Base-by-base conservation (phyloP, 2,329 filamentous ascomycete genomes). In the Hymenoscyphus occultus region DNA sequence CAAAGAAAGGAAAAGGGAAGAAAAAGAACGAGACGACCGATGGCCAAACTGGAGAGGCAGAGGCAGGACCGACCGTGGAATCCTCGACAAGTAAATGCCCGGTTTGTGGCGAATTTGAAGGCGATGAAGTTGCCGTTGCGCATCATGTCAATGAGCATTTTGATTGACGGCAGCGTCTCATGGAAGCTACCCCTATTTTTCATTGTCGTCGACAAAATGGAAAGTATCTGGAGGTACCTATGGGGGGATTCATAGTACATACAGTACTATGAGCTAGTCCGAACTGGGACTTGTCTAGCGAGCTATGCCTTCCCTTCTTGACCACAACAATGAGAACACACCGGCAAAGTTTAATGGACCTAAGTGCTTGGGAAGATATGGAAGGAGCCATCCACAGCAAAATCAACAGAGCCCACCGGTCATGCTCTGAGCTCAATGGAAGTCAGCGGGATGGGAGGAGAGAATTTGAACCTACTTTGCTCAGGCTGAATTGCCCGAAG, bases 131-230 rank as follows among this genome's bases (percentile, higher is more conserved):
- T 14, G 73, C 73, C 19, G 68, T 74, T 13, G 68, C 71, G 28
- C 71, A 74, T 65, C 73, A 75, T 64, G 73, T 74, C 10, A 70
- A 69, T 63, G 59, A 56, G 1, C 72, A 75, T 66, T 74, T 74
- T 54, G 70, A 72, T 28, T 74, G 62, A 71, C 32, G 16, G 16
- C 54, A 31, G 13, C 14, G 16, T 57, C 54, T n/a, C n/a, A 51
- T 12, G 45, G 22, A 22, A 6, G 42, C 42, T 5, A 5, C 19
- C 45, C 19, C 45, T 19, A 10, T 10, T n/a, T 22, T 19, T 48
- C 42, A n/a, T 48, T 48, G 7, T 48, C 42, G n/a, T n/a, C 16
- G 13, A 48, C 16, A 48, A 48, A 48, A 48, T n/a, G 13, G n/a
- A n/a, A n/a, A 9, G 16, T 48, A 48, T 48, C n/a, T 48, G 42